Evolutionary conservation across 2,329 filamentous ascomycete genomes (phyloP).

Genomic region (Lachnellula cervina): DNA sequence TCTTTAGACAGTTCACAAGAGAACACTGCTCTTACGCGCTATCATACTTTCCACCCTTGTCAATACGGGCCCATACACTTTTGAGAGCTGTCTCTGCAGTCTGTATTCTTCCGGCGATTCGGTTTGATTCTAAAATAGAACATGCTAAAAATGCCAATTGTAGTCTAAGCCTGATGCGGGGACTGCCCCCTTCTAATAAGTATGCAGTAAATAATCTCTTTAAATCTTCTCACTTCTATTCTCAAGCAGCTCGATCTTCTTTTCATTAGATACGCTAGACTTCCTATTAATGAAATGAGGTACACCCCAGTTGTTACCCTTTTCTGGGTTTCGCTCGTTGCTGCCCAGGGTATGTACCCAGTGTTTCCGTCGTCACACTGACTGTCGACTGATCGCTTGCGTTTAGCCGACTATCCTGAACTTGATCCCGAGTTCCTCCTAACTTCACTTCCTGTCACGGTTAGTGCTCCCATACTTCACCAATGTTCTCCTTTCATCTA

Average conservation of each 20-base stretch:
- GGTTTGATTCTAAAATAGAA: neutral
- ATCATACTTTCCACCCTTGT: too few relatives aligned
- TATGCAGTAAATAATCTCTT: neutral
- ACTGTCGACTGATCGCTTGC: neutral
- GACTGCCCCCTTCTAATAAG: neutral
- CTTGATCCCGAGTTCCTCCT: neutral
- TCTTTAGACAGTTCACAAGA: neutral
- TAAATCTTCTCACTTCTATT: neutral
- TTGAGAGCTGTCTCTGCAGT: too few relatives aligned
- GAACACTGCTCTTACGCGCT: neutral
- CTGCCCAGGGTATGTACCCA: conserved; percentile 1
- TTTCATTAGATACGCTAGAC: neutral
- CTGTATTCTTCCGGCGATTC: neutral
- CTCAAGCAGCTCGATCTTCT: neutral
- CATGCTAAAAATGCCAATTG: neutral
- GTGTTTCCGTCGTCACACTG: neutral
- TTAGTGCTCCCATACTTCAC: neutral
- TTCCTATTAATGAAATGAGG: neutral
- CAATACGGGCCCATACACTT: too few relatives aligned
- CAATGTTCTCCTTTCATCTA: neutral
- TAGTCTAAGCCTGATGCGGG: neutral
- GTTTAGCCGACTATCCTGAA: conserved; percentile 6
- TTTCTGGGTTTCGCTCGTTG: neutral
- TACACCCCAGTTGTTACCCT: neutral
- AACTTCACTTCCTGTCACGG: conserved; percentile 4